phyloP scores from a whole-genome alignment of 2,329 filamentous ascomycete genomes.

The Zasmidium angulare region DNA sequence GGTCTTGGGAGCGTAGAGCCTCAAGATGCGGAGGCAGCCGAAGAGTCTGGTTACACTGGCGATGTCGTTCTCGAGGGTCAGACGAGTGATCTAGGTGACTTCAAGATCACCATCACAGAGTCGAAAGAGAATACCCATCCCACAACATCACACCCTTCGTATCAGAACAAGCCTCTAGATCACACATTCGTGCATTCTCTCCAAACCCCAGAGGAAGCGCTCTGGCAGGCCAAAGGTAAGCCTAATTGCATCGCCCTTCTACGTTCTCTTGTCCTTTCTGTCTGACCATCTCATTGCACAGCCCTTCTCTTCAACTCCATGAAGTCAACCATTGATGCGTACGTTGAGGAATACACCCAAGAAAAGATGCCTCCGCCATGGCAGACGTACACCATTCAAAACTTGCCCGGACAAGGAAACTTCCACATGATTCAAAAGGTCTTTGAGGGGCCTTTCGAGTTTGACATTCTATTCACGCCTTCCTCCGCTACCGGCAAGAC shows the following conservation, averaged over 20 bases:
- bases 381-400: constrained; percentile 77
- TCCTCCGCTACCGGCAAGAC: constrained; percentile 51
- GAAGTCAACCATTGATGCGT: constrained; percentile 63
- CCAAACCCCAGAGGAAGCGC: constrained; percentile 62
- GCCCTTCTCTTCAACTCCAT: constrained; percentile 62
- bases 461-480: constrained; percentile 88
- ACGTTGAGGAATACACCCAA: constrained; percentile 58
- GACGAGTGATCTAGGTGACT: constrained; percentile 72
- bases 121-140: constrained; percentile 65
- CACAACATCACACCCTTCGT: constrained; percentile 60
- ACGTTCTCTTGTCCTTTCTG: constrained; percentile 36
- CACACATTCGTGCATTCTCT: constrained; percentile 73
- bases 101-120: constrained; percentile 73
- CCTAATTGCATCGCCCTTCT: background rate
- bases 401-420: constrained; percentile 71
- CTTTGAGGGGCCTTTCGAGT: constrained; percentile 85
- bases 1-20: constrained; percentile 68
- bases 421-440: constrained; percentile 87
- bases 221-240: constrained; percentile 80
- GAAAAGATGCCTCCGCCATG: constrained; percentile 76
- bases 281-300: constrained; percentile 43
- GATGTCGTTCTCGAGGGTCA: constrained; percentile 70
- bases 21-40: constrained; percentile 53
- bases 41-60: constrained; percentile 58
- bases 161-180: constrained; percentile 68